A percentile compares a stretch with the other conserved stretches of the same genome.
Conservation (phyloP, 495 filamentous ascomycete species). For the Chlorociboria aeruginascens region DNA sequence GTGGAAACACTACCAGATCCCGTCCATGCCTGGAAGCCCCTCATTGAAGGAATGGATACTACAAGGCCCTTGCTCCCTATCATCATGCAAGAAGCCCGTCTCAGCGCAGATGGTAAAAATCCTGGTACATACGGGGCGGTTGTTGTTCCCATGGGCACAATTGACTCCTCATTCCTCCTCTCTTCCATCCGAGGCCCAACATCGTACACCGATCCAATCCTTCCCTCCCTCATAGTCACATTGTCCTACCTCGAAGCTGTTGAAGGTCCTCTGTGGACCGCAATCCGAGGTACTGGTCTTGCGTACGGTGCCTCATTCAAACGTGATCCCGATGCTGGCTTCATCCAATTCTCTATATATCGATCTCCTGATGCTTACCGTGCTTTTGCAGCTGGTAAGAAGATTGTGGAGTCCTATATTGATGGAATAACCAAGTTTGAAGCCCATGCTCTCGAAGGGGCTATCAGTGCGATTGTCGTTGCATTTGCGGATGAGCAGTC, state of each 20-base stretch:
- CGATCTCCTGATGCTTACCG: constrained; percentile 81
- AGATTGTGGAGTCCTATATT: constrained; percentile 60
- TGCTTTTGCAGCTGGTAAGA: constrained; percentile 65
- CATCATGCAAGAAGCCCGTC: constrained; percentile 36
- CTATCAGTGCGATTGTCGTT: constrained; percentile 78
- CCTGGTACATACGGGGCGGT: constrained; percentile 62
- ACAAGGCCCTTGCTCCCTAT: constrained; percentile 25
- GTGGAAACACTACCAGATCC: constrained; percentile 64
- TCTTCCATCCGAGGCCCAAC: constrained; percentile 61
- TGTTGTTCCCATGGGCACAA: constrained; percentile 80
- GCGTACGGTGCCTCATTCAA: constrained; percentile 77
- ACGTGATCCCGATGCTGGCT: constrained; percentile 64
- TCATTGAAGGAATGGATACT: constrained; percentile 27
- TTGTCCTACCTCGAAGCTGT: constrained; percentile 83
- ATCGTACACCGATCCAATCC: constrained; percentile 59
- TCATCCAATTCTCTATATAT: constrained; percentile 72
- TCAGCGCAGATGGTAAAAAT: constrained; percentile 57
- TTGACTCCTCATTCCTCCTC: constrained; percentile 85
- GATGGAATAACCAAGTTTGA: constrained; percentile 55
- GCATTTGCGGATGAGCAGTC: constrained; percentile 75
- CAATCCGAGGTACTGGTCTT: constrained; percentile 80
- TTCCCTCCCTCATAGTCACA: constrained; percentile 79
- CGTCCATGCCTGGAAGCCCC: constrained; percentile 70
- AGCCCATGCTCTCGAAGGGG: constrained; percentile 72
- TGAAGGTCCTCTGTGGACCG: constrained; percentile 89